Evolutionary conservation across 176 grass and related monocot genomes (phyloP), one percentile per base, ranked within the genome.

Genomic region (Aegilops bicornis): DNA sequence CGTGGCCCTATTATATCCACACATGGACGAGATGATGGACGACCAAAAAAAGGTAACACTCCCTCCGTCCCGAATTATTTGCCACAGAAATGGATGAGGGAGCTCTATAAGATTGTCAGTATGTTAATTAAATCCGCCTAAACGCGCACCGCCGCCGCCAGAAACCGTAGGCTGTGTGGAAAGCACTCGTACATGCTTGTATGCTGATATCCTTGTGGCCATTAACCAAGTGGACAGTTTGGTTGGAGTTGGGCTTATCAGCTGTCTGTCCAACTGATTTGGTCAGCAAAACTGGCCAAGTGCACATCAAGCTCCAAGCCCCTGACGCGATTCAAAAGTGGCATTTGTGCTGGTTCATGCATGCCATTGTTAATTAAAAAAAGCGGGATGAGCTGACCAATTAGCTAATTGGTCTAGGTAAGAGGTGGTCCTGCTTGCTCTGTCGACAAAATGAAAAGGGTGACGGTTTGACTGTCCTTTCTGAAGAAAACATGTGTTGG

Each of bases 221-320:
- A 89, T 86, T 89, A 86, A 62, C 42, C 24, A 69, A 85, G 69
- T 81, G 78, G 83, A 27, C 59, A 45, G 61, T 22, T 79, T 23
- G 29, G 39, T 29, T 77, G 48, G 25, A 13, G 22, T 69, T 85
- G 16, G 76, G 48, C 68, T 76, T 70, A 48, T 61, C 47, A 50
- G 12, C 48, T 50, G 5, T 50, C 48, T 16, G 62, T 50, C 70
- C 78, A 82, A 62, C 69, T 22, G 16, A 22, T 61, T 61, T 14
- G 8, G 12, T 50, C 48, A 35, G 68, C 54, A 64, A 73, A 72
- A 88, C 75, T 79, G 75, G 72, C 52, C 65, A 73, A n/a, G 48
- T 19, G 37, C 64, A 79, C 37, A 33, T 31, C 77, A 12, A 50
- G 43, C 74, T 79, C 84, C 25, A 71, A 33, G 50, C 17, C 19